Evolutionary conservation across 192 early-diverging fungal genomes (phyloP), one percentile per base, ranked within the genome.

Genomic region (Backusella liffmaniae): DNA sequence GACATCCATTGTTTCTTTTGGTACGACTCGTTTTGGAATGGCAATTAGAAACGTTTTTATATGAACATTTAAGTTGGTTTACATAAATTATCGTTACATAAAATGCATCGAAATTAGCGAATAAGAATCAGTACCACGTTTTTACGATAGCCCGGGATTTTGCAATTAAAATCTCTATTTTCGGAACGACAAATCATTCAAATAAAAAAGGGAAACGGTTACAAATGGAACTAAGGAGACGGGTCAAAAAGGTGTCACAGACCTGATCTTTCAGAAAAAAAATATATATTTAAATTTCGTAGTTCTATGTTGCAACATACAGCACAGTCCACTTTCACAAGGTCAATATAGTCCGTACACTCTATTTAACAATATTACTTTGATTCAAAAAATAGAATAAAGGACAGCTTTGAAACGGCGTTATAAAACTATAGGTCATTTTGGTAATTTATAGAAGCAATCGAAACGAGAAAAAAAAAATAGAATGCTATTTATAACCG

Each of bases 1-100:
- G 56, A 62, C 56, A 23, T 62, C 56, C 56, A 29, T 26, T 62
- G 56, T 62, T 62, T 62, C 56, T 62, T 62, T 62, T 62, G 56
- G 56, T 62, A 62, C 56, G 5, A 62, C 56, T 62, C 23, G 4
- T 62, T 62, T 29, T 26, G 26, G 23, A 62, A 62, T 62, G 56
- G 56, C 12, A 62, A 62, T 12, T 13, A 29, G 56, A 62, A 23
- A 29, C 56, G 56, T 62, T 62, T 62, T 62, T 62, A 1, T 21
- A 29, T 29, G 12, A 12, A 29, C 10, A 62, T 62, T 62, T 62
- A 62, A 62, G 56, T 62, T 29, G 56, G 26, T 29, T 29, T 9
- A 29, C 29, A 29, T 62, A 29, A 23, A 26, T 62, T 26, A 29
- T 62, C 9, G 56, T 62, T 62, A 62, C 56, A 23, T 62, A 62